Base-by-base conservation (phyloP, 2,329 filamentous ascomycete genomes). In the Penicillium griseofulvum region DNA sequence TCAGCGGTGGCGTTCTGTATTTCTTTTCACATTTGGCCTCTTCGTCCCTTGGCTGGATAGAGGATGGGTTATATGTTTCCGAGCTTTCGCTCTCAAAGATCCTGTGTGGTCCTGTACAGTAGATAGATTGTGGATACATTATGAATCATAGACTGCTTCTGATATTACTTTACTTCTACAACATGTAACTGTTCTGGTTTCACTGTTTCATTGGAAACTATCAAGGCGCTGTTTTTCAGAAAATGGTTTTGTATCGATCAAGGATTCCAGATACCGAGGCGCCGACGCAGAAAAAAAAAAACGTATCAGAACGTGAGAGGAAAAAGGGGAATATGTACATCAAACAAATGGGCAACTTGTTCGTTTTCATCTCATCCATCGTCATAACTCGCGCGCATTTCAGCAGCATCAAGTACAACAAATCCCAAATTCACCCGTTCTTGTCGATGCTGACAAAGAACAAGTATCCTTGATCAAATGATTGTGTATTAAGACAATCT, bases 1-100 rank as follows among this genome's bases (percentile, higher is more conserved):
- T 70, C 59, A 68, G 67, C 67, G 64, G 61, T 55, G 67, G 64
- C 61, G 61, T 64, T 66, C 56, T 38, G n/a, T 22, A 56, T 53
- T 38, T 48, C 52, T 55, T 49, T 44, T 56, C 19, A 49, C 46
- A 28, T n/a, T 19, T 46, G n/a, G 28, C 34, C 36, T 33, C 29
- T 37, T 52, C 16, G 19, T 52, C 49, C 47, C 34, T 34, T 37
- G 29, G 9, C 22, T 34, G 28, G 37, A 46, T 39, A 11, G 33
- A 19, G 22, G 19, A 6, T 52, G 42, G 33, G 19, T 37, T 36
- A 22, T 31, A 44, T 24, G 39, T 52, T 52, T 29, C 4, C 9
- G 22, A 16, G 22, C 19, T 34, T 34, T 34, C n/a, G 11, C 17
- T 50, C 24, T 49, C 19, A 38, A 45, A 31, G 51, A 43, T 19